A percentile compares a stretch with the other conserved stretches of the same genome.
Conservation (phyloP, 2,329 filamentous ascomycete species). For the Elsinoe batatas region DNA sequence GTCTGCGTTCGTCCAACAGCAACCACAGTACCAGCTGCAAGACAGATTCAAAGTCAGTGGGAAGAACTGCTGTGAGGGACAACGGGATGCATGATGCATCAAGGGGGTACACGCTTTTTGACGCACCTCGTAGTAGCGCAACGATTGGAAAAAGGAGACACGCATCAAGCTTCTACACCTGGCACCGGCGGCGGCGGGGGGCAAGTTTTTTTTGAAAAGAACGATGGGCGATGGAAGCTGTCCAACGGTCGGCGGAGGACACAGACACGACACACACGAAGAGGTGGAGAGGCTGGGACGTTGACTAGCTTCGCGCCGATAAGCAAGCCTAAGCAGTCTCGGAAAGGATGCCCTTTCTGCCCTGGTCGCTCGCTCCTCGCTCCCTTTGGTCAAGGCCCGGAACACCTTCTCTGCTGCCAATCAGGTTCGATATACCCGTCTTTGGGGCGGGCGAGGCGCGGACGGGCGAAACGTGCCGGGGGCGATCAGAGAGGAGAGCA, state of each 20-base stretch:
- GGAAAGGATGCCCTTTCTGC: slow-evolving; percentile 9
- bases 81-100: slow-evolving; percentile 13
- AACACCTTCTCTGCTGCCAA: neutral
- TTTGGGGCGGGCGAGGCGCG: slow-evolving; percentile 8
- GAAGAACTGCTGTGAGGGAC: slow-evolving; percentile 3
- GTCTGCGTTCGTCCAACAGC: neutral
- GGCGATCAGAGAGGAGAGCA: neutral
- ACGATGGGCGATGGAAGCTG: slow-evolving; percentile 11
- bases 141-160: slow-evolving; percentile 13
- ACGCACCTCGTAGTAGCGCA: slow-evolving; percentile 12
- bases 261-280: slow-evolving; percentile 11
- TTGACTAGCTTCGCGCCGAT: slow-evolving; percentile 13
- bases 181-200: slow-evolving; percentile 12
- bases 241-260: slow-evolving; percentile 7
- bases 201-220: slow-evolving; percentile 11
- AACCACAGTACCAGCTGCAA: slow-evolving; percentile 11
- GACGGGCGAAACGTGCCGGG: slow-evolving; percentile 10
- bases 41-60: slow-evolving; percentile 12
- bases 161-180: slow-evolving; percentile 5
- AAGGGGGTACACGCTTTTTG: slow-evolving; percentile 12
- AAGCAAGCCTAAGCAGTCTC: slow-evolving; percentile 13
- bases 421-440: neutral
- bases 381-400: slow-evolving; percentile 4
- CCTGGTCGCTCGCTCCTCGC: slow-evolving; percentile 2
- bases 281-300: slow-evolving; percentile 12